Percentiles rank a stretch among this genome's conserved stretches.
Evolutionary conservation across 495 filamentous ascomycete species (phyloP).

Genomic region (Achaetomiella virescens): DNA sequence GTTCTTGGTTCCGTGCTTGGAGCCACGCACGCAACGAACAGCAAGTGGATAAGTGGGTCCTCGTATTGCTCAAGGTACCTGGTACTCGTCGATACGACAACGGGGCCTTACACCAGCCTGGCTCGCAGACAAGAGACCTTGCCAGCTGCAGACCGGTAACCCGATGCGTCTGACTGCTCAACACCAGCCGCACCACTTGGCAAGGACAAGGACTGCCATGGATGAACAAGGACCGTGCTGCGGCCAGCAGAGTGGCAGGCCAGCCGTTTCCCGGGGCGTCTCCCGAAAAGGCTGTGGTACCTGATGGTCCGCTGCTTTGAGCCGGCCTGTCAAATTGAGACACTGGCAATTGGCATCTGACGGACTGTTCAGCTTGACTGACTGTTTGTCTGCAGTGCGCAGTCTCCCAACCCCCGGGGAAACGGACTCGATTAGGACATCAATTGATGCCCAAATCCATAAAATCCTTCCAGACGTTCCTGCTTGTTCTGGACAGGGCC

Average conservation of each 20-base stretch:
- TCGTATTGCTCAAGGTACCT: slow-evolving; percentile 13
- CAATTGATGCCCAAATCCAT: neutral
- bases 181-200: slow-evolving; percentile 16
- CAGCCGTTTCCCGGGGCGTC: neutral
- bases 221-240: slow-evolving; percentile 3
- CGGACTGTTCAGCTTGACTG: too few relatives aligned
- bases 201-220: neutral
- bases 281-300: neutral
- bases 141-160: neutral
- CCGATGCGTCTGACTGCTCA: neutral
- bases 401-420: too few relatives aligned
- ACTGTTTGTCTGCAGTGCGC: too few relatives aligned
- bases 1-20: slow-evolving; percentile 10
- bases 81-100: slow-evolving; percentile 1
- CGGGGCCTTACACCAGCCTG: slow-evolving; percentile 6
- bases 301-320: neutral
- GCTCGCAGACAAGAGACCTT: neutral
- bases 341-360: too few relatives aligned
- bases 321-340: neutral
- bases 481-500: neutral
- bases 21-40: slow-evolving; percentile 10
- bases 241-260: neutral
- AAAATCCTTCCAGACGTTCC: neutral
- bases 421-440: neutral
- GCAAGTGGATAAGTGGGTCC: slow-evolving; percentile 10